Conservation (phyloP, 768 basidiomycete species). For the Suillus occidentalis region DNA sequence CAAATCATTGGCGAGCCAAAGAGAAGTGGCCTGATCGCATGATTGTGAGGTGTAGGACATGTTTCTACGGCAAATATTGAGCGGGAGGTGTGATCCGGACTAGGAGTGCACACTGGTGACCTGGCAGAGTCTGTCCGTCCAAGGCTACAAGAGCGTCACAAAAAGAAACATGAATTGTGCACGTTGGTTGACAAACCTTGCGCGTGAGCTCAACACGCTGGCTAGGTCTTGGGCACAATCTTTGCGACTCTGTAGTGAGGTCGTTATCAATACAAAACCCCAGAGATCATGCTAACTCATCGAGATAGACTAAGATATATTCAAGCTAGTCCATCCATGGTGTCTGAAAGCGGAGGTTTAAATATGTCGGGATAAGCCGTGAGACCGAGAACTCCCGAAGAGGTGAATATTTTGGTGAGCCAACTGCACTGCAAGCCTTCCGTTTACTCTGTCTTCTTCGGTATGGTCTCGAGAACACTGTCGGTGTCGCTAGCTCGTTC, state of each 20-base stretch:
- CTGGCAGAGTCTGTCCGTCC: background rate
- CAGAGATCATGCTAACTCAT: background rate
- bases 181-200: background rate
- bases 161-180: background rate
- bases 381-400: conserved; percentile 33
- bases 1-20: conserved; percentile 45
- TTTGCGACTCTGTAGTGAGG: background rate
- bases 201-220: background rate
- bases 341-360: conserved; percentile 21
- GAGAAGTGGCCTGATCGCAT: conserved; percentile 15
- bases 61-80: background rate
- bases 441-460: conserved; percentile 23
- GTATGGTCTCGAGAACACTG: conserved; percentile 48
- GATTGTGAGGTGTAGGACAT: conserved; percentile 5
- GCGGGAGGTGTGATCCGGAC: background rate
- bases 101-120: background rate
- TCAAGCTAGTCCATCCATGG: background rate
- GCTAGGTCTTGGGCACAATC: background rate
- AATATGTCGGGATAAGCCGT: conserved; percentile 24
- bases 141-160: background rate
- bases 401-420: conserved; percentile 18
- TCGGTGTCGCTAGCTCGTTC: conserved; percentile 44
- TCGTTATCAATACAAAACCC: background rate
- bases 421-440: conserved; percentile 1
- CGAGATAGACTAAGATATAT: background rate